These are phyloP conservation scores for Amanita rubescens DNA, from an alignment of 768 basidiomycete species.

Conservation along the genomic window DNA sequence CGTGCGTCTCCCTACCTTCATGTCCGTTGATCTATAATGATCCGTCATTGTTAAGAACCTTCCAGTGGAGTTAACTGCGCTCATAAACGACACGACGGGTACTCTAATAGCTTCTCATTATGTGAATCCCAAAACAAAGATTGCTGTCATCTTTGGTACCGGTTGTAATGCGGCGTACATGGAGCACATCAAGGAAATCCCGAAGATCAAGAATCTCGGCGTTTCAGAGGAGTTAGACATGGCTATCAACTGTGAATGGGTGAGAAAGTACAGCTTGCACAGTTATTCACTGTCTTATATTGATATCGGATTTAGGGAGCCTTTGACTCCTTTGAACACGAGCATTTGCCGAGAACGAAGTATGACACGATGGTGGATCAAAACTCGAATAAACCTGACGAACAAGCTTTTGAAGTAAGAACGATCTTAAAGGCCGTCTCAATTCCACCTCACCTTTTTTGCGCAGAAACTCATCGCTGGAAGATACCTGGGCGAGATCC, in stretches of 20 bases:
- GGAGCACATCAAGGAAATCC: constrained; percentile 80
- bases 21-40: background rate
- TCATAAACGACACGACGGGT: constrained; percentile 98
- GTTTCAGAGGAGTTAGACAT: constrained; percentile 63
- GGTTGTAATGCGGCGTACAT: constrained; percentile 99
- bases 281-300: background rate
- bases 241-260: constrained; percentile 98
- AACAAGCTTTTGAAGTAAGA: constrained; percentile 85
- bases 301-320: constrained; percentile 56
- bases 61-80: constrained; percentile 75
- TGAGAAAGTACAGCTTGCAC: constrained; percentile 21
- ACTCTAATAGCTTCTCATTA: constrained; percentile 97
- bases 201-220: constrained; percentile 75
- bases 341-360: constrained; percentile 91
- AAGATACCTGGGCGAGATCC: constrained; percentile 92
- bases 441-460: background rate
- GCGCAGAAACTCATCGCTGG: constrained; percentile 89
- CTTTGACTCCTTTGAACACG: constrained; percentile 93
- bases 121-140: constrained; percentile 84
- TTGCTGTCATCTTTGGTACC: constrained; percentile 96
- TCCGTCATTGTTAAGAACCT: constrained; percentile 46
- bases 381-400: constrained; percentile 91
- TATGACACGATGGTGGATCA: constrained; percentile 92
- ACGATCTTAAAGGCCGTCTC: background rate
- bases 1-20: constrained; percentile 37